Evolutionary conservation across 192 early-diverging fungal genomes (phyloP), one percentile per base, ranked within the genome.

Genomic region (Haplosporangium gracile): DNA sequence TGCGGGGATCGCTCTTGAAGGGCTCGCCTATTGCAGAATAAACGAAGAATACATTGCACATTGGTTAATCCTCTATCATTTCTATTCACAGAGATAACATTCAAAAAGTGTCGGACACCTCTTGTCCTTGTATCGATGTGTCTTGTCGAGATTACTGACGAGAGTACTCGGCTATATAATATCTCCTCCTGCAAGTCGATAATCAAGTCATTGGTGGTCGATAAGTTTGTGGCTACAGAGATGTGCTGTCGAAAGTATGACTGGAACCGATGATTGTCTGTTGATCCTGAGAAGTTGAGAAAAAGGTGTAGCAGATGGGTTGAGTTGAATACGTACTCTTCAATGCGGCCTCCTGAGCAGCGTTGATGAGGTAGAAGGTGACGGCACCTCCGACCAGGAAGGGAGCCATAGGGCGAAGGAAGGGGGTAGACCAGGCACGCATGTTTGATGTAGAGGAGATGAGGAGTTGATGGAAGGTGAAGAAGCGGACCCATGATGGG

Each of bases 1-100:
- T 92, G 85, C 91, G 88, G 68, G 89, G 89, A 70, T 90, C 91
- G 82, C 88, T 89, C 89, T 82, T 92, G 86, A 88, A 92, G 26
- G 71, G 45, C 2, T 90, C 89, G 77, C 76, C 91, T 91, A 82
- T 60, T 65, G 29, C 8, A 38, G n/a, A 55, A 71, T n/a, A 29
- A 11, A 73, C 7, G 16, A 51, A 24, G 22, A 22, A 24, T 29
- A 51, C 26, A 40, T 42, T 47, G 9, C 11, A 18, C 16, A 39
- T 53, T 36, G 32, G 76, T n/a, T 38, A 18, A 57, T 2, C 4
- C 16, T 75, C 22, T 40, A 16, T 20, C 1, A 13, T 71, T 9
- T 2, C 60, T 8, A 15, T 32, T 11, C 13, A 45, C 43, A 2
- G 9, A 15, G 24, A 15, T 8, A 32, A 6, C 8, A 65, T 10